Conservation (phyloP, 1,139 yeast genomes). For the Arxiozyma slooffiae region DNA sequence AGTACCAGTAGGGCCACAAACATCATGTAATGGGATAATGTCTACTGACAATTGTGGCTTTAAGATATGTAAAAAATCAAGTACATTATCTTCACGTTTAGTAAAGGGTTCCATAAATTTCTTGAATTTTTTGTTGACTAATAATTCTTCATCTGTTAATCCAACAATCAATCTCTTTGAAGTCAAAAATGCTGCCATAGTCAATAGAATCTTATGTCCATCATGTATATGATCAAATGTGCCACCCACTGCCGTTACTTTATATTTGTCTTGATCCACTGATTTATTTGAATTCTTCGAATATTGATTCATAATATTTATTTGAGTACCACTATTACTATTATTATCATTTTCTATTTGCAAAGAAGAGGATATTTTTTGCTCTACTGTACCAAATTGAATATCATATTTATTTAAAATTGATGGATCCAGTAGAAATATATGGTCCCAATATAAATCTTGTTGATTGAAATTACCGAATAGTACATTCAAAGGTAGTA, state of each 20-base stretch:
- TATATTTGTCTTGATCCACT: conserved; percentile 24
- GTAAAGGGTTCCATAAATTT: conserved; percentile 55
- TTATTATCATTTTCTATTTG: neutral
- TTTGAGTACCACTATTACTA: no score
- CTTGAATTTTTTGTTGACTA: conserved; percentile 64
- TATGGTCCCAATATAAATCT: conserved; percentile 13
- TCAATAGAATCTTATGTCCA: conserved; percentile 81
- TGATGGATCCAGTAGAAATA: conserved; percentile 11
- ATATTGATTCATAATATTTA: neutral
- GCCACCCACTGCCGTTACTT: conserved; percentile 71
- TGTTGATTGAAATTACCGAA: conserved; percentile 13
- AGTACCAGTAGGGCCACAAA: conserved; percentile 92
- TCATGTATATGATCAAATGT: conserved; percentile 95
- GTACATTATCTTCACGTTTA: conserved; percentile 40
- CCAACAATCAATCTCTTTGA: conserved; percentile 57
- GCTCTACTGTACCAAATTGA: neutral
- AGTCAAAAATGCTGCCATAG: conserved; percentile 61
- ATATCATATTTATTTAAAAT: conserved; percentile 1
- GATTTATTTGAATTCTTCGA: neutral
- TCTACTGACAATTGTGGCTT: conserved; percentile 38
- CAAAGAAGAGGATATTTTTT: neutral
- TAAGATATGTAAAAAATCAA: conserved; percentile 40
- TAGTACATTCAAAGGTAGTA: conserved; percentile 22
- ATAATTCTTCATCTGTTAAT: conserved; percentile 67
- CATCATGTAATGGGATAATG: conserved; percentile 59